Base-by-base conservation (phyloP, 2,329 filamentous ascomycete species). In the Boeremia exigua region DNA sequence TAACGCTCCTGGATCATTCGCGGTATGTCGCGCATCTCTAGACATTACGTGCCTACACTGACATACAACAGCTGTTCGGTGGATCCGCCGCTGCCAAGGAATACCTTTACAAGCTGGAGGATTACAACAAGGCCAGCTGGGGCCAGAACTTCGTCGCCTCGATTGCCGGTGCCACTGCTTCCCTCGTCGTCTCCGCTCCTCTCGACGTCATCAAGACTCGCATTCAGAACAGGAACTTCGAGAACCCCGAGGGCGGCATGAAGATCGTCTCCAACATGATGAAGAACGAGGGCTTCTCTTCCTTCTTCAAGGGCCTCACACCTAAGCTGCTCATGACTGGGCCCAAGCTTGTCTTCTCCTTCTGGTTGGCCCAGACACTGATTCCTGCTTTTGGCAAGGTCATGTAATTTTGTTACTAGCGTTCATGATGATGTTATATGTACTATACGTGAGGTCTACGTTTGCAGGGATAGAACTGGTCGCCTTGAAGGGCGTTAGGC, bases 261-360 rank as follows among this genome's bases (percentile, higher is more conserved):
- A 86, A 87, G 71, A 98, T 99, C 69, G 81, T 99, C 60, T 84
- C 87, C 61, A 96, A 92, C 77, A 99, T 99, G 95, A 86, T 91
- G 63, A 91, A 88, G 82, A 86, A 96, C 68, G 95, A 99, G 79
- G 95, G 94, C 19, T 75, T 89, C 55, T 81, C 84, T 14, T 88
- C 89, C 70, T 98, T 99, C 86, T 99, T 99, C 87, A 99, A 99
- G 86, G 95, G 95, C 38, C 80, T 99, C 63, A 90, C 92, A 45
- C 95, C 95, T 60, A 99, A 99, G 89, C 87, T 99, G 63, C 85
- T 99, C 72, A 99, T 99, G 95, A 99, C 95, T 14, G 96, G 95
- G 23, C 95, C 95, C 61, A 99, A 99, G 86, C 85, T 99, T 58
- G 95, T 98, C 61, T 99, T 99, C 83, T 97, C 93, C 59, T 99